phyloP scores from a whole-genome alignment of 2,329 filamentous ascomycete species.

The Alternaria panax region DNA sequence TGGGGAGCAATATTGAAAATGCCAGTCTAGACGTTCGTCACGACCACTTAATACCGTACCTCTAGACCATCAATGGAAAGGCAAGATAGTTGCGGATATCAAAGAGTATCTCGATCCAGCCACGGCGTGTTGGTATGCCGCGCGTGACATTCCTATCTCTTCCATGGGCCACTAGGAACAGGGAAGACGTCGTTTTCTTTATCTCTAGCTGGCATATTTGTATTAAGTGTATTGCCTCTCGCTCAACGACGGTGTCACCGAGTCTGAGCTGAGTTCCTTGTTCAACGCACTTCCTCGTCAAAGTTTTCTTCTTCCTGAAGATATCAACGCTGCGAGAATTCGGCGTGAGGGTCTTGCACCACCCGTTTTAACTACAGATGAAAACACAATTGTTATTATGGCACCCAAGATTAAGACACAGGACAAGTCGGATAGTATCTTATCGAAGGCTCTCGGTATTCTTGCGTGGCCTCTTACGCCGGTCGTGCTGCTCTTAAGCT shows the following conservation, averaged over 20 bases:
- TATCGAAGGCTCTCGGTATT: background rate
- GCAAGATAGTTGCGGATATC: conserved; percentile 71
- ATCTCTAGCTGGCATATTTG: conserved; percentile 57
- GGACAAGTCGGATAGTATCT: background rate
- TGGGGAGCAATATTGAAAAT: conserved; percentile 49
- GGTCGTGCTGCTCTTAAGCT: background rate
- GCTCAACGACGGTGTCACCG: conserved; percentile 71
- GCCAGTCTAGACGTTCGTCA: conserved; percentile 28
- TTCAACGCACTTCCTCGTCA: conserved; percentile 54
- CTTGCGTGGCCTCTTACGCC: background rate
- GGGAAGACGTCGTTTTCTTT: conserved; percentile 67
- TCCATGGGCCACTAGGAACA: conserved; percentile 81
- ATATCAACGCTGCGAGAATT: conserved; percentile 58
- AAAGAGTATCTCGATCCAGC: conserved; percentile 77
- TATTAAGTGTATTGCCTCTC: conserved; percentile 56
- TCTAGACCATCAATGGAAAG: conserved; percentile 71
- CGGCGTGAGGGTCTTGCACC: background rate
- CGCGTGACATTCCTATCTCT: conserved; percentile 86
- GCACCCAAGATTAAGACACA: background rate
- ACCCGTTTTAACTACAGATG: background rate
- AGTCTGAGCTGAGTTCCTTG: conserved; percentile 63
- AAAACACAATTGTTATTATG: background rate
- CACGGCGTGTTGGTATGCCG: conserved; percentile 80
- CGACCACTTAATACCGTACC: conserved; percentile 79
- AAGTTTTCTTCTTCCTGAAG: conserved; percentile 57